These are phyloP conservation scores for Phyllosticta capitalensis DNA, from an alignment of 2,329 filamentous ascomycete genomes.

Conservation along the genomic window DNA sequence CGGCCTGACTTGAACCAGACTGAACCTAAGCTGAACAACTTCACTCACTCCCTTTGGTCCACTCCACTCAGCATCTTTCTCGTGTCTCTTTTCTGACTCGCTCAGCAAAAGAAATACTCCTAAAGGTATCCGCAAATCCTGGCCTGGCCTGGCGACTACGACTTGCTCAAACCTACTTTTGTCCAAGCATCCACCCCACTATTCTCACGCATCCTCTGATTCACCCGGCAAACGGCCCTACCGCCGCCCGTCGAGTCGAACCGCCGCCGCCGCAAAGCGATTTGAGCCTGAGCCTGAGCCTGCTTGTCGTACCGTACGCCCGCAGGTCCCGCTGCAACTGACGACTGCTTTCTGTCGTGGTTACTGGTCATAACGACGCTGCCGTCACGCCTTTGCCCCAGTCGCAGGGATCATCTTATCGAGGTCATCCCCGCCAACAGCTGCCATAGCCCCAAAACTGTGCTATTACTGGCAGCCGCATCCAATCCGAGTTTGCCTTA, in stretches of 20 bases:
- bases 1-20: background rate
- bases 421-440: conserved; percentile 2
- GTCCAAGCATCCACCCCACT: conserved; percentile 7
- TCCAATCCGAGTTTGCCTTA: conserved; percentile 18
- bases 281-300: background rate
- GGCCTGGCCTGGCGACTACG: background rate
- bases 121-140: too few relatives aligned
- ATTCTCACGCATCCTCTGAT: conserved; percentile 3
- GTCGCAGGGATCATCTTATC: conserved; percentile 8
- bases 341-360: background rate
- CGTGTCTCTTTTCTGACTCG: too few relatives aligned
- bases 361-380: too few relatives aligned
- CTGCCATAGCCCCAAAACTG: conserved; percentile 8
- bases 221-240: conserved; percentile 9
- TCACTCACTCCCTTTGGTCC: too few relatives aligned
- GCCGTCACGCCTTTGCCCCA: conserved; percentile 1
- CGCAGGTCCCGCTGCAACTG: background rate
- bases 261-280: background rate
- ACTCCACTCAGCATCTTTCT: too few relatives aligned
- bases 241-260: background rate
- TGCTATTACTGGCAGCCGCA: conserved; percentile 3
- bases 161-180: background rate
- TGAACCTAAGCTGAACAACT: too few relatives aligned
- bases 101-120: too few relatives aligned
- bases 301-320: background rate